Evolutionary conservation across 805 yeast species (phyloP).

Genomic region (Saccharomycopsis javanensis): DNA sequence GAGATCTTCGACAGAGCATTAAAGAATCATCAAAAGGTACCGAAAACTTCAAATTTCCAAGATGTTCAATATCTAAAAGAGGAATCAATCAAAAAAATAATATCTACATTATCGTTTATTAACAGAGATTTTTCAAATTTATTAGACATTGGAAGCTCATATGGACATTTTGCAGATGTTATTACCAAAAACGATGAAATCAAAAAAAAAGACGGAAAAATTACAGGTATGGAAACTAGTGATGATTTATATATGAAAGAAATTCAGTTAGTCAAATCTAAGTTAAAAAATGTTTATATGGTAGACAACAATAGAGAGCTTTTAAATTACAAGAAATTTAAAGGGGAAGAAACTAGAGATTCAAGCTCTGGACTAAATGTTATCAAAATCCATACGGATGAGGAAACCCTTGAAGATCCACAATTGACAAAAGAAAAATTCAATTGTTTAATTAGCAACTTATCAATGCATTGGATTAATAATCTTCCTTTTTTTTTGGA

Average conservation of each 20-base stretch:
- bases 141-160: slow-evolving; percentile 65
- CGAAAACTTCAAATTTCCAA: slow-evolving; percentile 32
- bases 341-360: slow-evolving; percentile 29
- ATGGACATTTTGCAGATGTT: slow-evolving; percentile 42
- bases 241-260: slow-evolving; percentile 41
- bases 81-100: slow-evolving; percentile 62
- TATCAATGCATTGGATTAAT: slow-evolving; percentile 78
- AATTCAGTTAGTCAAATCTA: slow-evolving; percentile 39
- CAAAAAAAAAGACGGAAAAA: background rate
- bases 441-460: slow-evolving; percentile 66
- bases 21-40: slow-evolving; percentile 47
- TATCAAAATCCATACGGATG: slow-evolving; percentile 51
- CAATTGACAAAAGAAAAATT: slow-evolving; percentile 34
- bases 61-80: slow-evolving; percentile 64
- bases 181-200: slow-evolving; percentile 27
- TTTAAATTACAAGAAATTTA: slow-evolving; percentile 39
- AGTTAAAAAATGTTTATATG: slow-evolving; percentile 50
- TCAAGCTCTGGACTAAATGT: slow-evolving; percentile 28
- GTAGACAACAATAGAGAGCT: slow-evolving; percentile 50
- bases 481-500: slow-evolving; percentile 61
- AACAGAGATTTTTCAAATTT: slow-evolving; percentile 51
- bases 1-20: slow-evolving; percentile 54
- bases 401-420: slow-evolving; percentile 46
- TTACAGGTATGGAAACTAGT: slow-evolving; percentile 21
- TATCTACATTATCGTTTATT: slow-evolving; percentile 67